Evolutionary conservation across 2,329 filamentous ascomycete species (phyloP).

Genomic region (Apiospora phragmitis): DNA sequence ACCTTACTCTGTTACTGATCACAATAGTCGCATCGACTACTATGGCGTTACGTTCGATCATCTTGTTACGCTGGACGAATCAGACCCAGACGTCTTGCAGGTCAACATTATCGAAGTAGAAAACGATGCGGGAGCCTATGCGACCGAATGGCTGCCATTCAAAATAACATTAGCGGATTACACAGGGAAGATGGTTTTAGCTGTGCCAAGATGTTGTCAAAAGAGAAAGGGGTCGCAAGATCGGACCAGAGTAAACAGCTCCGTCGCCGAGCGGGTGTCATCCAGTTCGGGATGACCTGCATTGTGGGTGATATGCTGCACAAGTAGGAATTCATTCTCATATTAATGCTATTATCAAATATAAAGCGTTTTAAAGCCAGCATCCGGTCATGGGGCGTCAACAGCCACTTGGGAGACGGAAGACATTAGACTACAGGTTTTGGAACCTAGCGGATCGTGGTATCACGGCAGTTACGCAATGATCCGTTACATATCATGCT

Average conservation of each 20-base stretch:
- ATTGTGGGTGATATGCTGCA: too few relatives aligned
- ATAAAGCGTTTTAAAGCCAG: too few relatives aligned
- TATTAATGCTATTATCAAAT: too few relatives aligned
- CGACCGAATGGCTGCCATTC: slow-evolving; percentile 36
- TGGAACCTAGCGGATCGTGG: too few relatives aligned
- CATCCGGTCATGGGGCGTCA: too few relatives aligned
- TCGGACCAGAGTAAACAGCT: slow-evolving; percentile 31
- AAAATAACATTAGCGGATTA: slow-evolving; percentile 37
- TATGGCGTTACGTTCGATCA: slow-evolving; percentile 44
- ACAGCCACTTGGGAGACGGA: too few relatives aligned
- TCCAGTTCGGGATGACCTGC: too few relatives aligned
- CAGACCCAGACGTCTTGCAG: slow-evolving; percentile 40
- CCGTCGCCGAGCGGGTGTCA: not conserved
- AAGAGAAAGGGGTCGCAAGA: slow-evolving; percentile 37
- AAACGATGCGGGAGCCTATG: slow-evolving; percentile 33
- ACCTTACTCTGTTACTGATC: not conserved
- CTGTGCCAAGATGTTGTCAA: slow-evolving; percentile 43
- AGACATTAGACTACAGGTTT: too few relatives aligned
- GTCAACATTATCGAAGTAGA: slow-evolving; percentile 45
- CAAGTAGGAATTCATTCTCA: too few relatives aligned
- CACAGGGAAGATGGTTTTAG: slow-evolving; percentile 39
- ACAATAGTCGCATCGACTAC: slow-evolving; percentile 32
- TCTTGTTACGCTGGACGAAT: slow-evolving; percentile 35
- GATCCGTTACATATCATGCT: too few relatives aligned
- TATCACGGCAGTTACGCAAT: too few relatives aligned